Conservation (phyloP, 1,139 yeast genomes). For the Sugiyamaella japonica region DNA sequence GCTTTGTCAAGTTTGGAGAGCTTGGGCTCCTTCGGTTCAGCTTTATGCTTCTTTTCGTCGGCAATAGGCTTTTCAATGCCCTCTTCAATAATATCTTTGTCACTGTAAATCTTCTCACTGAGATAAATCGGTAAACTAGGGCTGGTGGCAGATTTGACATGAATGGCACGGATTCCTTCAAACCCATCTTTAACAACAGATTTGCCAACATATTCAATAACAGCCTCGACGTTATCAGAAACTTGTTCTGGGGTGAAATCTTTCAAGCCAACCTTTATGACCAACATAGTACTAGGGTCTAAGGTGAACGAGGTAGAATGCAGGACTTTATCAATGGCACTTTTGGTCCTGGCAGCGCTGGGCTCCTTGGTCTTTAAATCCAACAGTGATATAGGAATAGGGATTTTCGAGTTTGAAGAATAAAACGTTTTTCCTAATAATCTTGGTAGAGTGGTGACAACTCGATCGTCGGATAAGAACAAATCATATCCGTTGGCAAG, state of each 20-base stretch:
- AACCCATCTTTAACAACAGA: constrained; percentile 40
- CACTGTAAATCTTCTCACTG: constrained; percentile 59
- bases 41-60: constrained; percentile 41
- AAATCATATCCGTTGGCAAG: constrained; percentile 51
- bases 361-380: constrained; percentile 28
- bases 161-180: constrained; percentile 57
- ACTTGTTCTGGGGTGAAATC: constrained; percentile 44
- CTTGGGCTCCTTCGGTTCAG: constrained; percentile 43
- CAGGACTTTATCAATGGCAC: constrained; percentile 60
- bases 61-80: constrained; percentile 24
- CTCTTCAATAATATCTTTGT: constrained; percentile 42
- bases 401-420: constrained; percentile 56
- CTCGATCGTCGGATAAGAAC: constrained; percentile 80
- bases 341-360: constrained; percentile 50
- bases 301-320: constrained; percentile 62
- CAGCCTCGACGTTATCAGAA: constrained; percentile 57
- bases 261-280: constrained; percentile 64
- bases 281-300: constrained; percentile 72
- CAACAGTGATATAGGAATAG: constrained; percentile 55
- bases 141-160: constrained; percentile 67
- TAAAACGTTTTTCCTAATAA: constrained; percentile 79
- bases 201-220: constrained; percentile 52
- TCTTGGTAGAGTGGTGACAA: constrained; percentile 77
- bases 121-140: constrained; percentile 85
- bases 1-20: constrained; percentile 70